Conservation (phyloP, 2,329 filamentous ascomycete genomes). For the Calonectria multiphialidica region DNA sequence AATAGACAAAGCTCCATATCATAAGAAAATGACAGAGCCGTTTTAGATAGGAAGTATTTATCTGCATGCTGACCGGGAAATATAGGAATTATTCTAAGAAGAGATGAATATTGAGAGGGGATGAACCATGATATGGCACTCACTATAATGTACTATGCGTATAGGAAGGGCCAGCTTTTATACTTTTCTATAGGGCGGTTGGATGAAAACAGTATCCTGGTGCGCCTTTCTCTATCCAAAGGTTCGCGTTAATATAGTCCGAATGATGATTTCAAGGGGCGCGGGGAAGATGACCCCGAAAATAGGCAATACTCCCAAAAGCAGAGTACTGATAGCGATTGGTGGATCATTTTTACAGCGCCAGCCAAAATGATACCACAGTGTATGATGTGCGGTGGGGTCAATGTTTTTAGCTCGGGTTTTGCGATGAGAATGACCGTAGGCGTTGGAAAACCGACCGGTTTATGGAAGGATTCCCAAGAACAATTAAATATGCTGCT, state of each 20-base stretch:
- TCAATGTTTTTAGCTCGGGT: background rate
- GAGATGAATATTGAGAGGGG: background rate
- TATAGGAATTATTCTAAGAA: background rate
- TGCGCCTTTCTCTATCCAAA: background rate
- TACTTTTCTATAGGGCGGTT: background rate
- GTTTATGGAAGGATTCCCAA: no score
- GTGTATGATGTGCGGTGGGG: background rate
- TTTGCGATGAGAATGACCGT: background rate
- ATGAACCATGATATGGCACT: no score
- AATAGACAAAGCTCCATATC: background rate
- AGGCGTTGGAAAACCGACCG: background rate
- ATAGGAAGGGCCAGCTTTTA: no score
- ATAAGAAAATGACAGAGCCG: background rate
- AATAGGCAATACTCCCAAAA: background rate
- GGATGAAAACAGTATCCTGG: background rate
- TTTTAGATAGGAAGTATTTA: background rate
- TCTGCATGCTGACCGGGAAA: background rate
- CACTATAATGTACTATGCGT: no score
- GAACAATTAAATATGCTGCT: no score
- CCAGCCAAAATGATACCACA: background rate
- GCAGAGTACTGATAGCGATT: background rate
- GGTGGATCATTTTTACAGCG: background rate
- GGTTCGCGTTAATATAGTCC: background rate
- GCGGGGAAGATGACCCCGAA: background rate
- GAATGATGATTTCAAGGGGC: background rate